Percentiles rank a stretch among this genome's conserved stretches.
Conservation (phyloP, 169 alveolate genomes). For the Amoebophrya sp. region DNA sequence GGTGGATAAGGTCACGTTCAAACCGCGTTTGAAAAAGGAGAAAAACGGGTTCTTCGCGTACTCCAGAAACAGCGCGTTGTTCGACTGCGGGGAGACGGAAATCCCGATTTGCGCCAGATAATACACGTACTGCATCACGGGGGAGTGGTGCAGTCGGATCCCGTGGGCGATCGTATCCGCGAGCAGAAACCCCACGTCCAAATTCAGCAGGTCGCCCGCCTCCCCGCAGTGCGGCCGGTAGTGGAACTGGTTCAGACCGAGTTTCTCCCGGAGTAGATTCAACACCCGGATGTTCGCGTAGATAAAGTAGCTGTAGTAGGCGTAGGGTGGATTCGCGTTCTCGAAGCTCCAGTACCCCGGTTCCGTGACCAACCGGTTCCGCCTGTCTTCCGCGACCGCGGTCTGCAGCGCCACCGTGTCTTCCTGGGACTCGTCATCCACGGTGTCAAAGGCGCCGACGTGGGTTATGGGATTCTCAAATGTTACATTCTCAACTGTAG, state of each 20-base stretch:
- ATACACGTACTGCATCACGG: slow-evolving; percentile 75
- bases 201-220: slow-evolving; percentile 76
- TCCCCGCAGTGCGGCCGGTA: slow-evolving; percentile 90
- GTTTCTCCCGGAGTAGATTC: slow-evolving; percentile 62
- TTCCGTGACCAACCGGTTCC: slow-evolving; percentile 56
- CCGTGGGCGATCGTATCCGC: slow-evolving; percentile 83
- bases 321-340: slow-evolving; percentile 80
- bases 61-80: slow-evolving; percentile 67
- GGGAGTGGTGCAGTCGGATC: slow-evolving; percentile 61
- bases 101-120: slow-evolving; percentile 79
- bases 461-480: too few species aligned
- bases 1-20: slow-evolving; percentile 79
- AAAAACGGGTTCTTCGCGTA: slow-evolving; percentile 68
- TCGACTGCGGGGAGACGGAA: slow-evolving; percentile 83
- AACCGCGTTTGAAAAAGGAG: slow-evolving; percentile 70
- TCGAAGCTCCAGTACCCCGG: slow-evolving; percentile 67
- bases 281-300: slow-evolving; percentile 71
- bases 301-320: slow-evolving; percentile 79
- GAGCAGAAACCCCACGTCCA: slow-evolving; percentile 73
- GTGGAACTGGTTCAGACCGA: slow-evolving; percentile 75
- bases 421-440: slow-evolving; percentile 51
- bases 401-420: slow-evolving; percentile 66
- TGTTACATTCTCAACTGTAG: too few species aligned
- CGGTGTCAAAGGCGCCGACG: slow-evolving; percentile 52
- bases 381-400: slow-evolving; percentile 71